phyloP scores from a whole-genome alignment of 2,329 filamentous ascomycete genomes.

The Eutypella sp. region DNA sequence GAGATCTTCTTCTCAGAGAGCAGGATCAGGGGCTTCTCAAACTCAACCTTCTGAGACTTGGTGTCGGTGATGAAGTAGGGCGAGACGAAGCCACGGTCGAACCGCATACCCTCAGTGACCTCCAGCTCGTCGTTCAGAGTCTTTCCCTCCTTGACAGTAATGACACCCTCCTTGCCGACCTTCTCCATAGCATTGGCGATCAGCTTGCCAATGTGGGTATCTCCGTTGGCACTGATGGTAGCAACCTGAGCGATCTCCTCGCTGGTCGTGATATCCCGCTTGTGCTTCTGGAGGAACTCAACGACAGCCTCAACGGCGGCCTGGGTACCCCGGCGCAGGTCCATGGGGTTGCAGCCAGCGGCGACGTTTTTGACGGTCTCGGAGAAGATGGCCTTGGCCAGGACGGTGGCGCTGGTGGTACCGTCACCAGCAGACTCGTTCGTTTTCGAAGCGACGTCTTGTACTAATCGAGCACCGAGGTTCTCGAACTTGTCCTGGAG shows the following conservation, averaged over 20 bases:
- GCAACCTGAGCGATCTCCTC: constrained; percentile 97
- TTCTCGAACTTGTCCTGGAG: constrained; percentile 99
- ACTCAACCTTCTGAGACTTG: constrained; percentile 99
- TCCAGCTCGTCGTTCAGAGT: constrained; percentile 96
- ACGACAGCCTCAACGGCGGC: constrained; percentile 93
- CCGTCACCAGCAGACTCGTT: constrained; percentile 99
- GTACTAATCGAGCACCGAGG: constrained; percentile 90
- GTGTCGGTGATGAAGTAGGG: constrained; percentile 99
- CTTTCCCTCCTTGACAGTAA: constrained; percentile 99
- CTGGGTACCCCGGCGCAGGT: constrained; percentile 94
- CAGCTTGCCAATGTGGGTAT: constrained; percentile 88
- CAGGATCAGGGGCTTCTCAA: constrained; percentile 97
- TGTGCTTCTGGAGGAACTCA: constrained; percentile 90
- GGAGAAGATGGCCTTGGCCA: constrained; percentile 97
- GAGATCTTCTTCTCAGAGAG: constrained; percentile 99
- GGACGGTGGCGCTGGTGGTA: constrained; percentile 95
- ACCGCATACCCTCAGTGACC: constrained; percentile 99
- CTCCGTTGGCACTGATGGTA: constrained; percentile 96
- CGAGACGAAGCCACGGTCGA: constrained; percentile 97
- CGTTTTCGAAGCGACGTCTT: constrained; percentile 98
- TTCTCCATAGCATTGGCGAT: constrained; percentile 99
- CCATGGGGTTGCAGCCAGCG: constrained; percentile 99
- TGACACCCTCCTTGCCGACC: constrained; percentile 99
- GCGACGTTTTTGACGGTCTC: constrained; percentile 99
- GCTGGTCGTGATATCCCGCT: constrained; percentile 95